Conservation (phyloP, 2,329 filamentous ascomycete species). For the Paraphaeosphaeria sporulosa region DNA sequence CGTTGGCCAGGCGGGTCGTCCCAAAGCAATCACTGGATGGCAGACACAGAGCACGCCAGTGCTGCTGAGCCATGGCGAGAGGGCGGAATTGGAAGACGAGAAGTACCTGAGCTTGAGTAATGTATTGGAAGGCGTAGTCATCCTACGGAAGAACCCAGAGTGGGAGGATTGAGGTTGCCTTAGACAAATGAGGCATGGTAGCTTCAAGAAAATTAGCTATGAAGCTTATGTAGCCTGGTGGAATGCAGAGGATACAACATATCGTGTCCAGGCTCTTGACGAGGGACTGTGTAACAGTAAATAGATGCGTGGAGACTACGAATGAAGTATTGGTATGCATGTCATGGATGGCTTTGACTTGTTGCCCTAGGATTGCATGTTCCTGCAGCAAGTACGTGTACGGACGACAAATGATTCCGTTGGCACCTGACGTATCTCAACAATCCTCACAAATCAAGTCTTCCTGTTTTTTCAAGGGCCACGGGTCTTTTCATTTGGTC, state of each 20-base stretch:
- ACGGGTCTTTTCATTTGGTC: too few species aligned
- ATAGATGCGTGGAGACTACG: conserved; percentile 36
- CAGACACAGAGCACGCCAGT: conserved; percentile 99
- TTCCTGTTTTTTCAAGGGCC: too few species aligned
- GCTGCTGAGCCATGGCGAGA: conserved; percentile 89
- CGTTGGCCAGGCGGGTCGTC: conserved; percentile 93
- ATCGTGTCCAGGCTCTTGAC: conserved; percentile 3
- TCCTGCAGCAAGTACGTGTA: background rate
- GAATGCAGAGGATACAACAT: background rate
- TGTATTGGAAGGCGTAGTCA: conserved; percentile 92
- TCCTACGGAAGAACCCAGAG: conserved; percentile 78
- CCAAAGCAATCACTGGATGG: conserved; percentile 99
- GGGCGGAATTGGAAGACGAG: conserved; percentile 96
- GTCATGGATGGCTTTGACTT: background rate
- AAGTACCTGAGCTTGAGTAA: conserved; percentile 92
- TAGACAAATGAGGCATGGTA: background rate
- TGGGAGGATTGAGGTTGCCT: conserved; percentile 50
- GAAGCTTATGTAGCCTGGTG: background rate
- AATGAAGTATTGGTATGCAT: conserved; percentile 32
- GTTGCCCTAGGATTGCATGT: background rate
- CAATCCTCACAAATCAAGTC: too few species aligned
- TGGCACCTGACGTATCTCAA: too few species aligned
- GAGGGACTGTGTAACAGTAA: conserved; percentile 29
- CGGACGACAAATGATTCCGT: background rate
- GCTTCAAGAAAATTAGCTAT: background rate